Conservation (phyloP, 768 basidiomycete genomes). For the Candolleomyces eurysporus region DNA sequence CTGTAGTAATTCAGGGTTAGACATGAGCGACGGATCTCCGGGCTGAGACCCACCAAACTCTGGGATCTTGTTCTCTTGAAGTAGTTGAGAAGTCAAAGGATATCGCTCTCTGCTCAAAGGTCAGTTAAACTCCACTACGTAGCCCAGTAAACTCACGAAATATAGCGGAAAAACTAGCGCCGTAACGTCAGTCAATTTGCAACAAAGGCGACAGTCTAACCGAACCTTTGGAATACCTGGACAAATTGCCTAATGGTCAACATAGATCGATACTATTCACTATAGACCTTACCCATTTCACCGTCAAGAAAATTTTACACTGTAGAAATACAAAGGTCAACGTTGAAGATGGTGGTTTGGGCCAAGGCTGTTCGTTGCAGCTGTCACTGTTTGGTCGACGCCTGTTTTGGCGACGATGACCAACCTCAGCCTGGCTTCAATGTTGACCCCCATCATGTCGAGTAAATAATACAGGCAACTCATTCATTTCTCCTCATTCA, state of each 20-base stretch:
- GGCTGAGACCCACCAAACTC: constrained; percentile 78
- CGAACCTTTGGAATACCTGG: constrained; percentile 67
- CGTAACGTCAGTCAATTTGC: not conserved
- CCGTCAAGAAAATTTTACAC: constrained; percentile 1
- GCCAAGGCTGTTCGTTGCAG: not conserved
- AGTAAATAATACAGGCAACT: too few relatives aligned
- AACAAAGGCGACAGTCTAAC: constrained; percentile 6
- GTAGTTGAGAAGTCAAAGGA: constrained; percentile 95
- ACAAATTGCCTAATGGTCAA: not conserved
- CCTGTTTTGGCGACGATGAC: not conserved
- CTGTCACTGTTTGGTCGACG: too few relatives aligned
- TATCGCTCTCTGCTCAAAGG: constrained; percentile 77
- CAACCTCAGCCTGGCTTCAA: not conserved
- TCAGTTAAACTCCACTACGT: not conserved
- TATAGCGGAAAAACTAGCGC: constrained; percentile 90
- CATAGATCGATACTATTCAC: not conserved
- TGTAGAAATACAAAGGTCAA: too few relatives aligned
- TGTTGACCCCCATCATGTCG: too few relatives aligned
- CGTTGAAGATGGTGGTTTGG: constrained; percentile 8
- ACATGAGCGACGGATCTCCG: not conserved
- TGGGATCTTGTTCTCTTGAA: constrained; percentile 97
- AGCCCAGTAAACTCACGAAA: constrained; percentile 59
- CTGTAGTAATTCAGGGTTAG: constrained; percentile 30
- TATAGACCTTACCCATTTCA: constrained; percentile 14
- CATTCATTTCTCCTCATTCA: too few relatives aligned